Conservation (phyloP, 2,329 filamentous ascomycete species). For the Ceratocystis eucalypticola region DNA sequence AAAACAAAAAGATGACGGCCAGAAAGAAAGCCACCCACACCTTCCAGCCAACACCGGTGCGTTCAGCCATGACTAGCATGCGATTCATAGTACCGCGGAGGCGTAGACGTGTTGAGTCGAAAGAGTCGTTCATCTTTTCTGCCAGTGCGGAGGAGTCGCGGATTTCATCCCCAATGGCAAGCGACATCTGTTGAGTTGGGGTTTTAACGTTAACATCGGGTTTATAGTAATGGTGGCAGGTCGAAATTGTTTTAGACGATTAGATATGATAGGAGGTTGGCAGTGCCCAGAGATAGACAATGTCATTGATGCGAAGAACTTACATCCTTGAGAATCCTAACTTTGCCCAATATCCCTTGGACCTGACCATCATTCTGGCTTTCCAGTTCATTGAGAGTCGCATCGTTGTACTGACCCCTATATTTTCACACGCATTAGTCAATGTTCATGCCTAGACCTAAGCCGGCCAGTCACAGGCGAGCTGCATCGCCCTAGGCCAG, state of each 20-base stretch:
- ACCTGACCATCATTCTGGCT: conserved; percentile 88
- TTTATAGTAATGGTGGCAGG: too few relatives aligned
- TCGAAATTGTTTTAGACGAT: too few relatives aligned
- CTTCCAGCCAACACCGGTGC: conserved; percentile 89
- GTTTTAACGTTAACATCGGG: too few relatives aligned
- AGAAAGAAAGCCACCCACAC: conserved; percentile 85
- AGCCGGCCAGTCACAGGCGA: too few relatives aligned
- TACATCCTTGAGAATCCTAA: conserved; percentile 78
- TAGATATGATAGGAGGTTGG: too few relatives aligned
- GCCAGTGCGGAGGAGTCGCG: conserved; percentile 75
- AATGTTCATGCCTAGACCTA: neutral
- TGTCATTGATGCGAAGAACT: conserved; percentile 26
- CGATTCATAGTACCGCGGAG: conserved; percentile 89
- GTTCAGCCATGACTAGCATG: conserved; percentile 91
- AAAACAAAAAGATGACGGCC: conserved; percentile 68
- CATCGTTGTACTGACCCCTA: conserved; percentile 83
- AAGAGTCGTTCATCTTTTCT: conserved; percentile 91
- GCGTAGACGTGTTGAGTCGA: conserved; percentile 69
- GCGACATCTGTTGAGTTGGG: conserved; percentile 51
- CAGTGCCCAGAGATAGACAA: neutral
- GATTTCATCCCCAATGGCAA: conserved; percentile 91
- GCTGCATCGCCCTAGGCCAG: too few relatives aligned
- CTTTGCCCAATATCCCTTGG: conserved; percentile 81
- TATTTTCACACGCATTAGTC: conserved; percentile 4
- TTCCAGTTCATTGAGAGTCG: conserved; percentile 84